These are phyloP conservation scores for Aspergillus texensis DNA, from an alignment of 2,329 filamentous ascomycete species.

Conservation along the genomic window DNA sequence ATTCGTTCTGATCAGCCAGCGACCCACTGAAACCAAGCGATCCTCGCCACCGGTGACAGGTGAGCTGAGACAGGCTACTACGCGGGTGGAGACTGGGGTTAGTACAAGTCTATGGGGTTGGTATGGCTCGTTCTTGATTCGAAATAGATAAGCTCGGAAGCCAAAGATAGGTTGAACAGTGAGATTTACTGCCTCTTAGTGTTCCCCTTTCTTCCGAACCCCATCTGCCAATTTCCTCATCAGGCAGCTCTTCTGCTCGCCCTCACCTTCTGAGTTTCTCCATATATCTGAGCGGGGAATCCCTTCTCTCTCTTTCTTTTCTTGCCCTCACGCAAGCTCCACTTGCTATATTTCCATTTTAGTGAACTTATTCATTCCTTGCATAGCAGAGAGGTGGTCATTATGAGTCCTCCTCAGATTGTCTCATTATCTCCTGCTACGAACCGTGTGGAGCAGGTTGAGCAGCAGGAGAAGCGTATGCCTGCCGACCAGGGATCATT, in stretches of 20 bases:
- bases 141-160: background rate
- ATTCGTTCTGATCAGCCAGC: slow-evolving; percentile 18
- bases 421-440: slow-evolving; percentile 12
- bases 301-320: background rate
- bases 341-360: background rate
- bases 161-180: background rate
- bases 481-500: slow-evolving; percentile 14
- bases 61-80: background rate
- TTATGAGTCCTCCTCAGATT: slow-evolving; percentile 20
- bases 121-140: background rate
- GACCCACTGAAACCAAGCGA: slow-evolving; percentile 20
- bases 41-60: slow-evolving; percentile 21
- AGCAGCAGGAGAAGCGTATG: slow-evolving; percentile 13
- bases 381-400: background rate
- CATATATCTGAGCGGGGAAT: background rate
- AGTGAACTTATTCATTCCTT: background rate
- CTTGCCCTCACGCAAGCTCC: background rate
- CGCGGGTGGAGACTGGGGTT: background rate
- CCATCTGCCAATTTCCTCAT: background rate
- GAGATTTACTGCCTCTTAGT: background rate
- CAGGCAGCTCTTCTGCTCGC: background rate
- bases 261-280: background rate
- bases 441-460: slow-evolving; percentile 15
- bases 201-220: background rate
- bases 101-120: background rate